A percentile compares a stretch with the other conserved stretches of the same genome.
These are phyloP conservation scores for Bipolaris victoriae DNA, from an alignment of 2,329 filamentous ascomycete genomes.

Conservation along the genomic window DNA sequence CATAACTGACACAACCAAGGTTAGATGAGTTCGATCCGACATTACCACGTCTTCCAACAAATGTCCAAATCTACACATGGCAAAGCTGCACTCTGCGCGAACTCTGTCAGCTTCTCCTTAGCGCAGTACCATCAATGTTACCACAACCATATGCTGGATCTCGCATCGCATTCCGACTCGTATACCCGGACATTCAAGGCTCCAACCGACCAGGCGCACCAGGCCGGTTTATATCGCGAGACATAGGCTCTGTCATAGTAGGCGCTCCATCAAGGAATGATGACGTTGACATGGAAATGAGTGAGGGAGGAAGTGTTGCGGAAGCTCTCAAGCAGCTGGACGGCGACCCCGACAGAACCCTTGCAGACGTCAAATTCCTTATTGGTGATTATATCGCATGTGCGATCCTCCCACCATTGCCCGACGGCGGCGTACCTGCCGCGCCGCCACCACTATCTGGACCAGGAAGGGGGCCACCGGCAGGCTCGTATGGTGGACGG, in stretches of 20 bases:
- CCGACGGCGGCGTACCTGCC: slow-evolving; percentile 75
- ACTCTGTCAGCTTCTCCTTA: slow-evolving; percentile 76
- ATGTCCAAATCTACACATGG: slow-evolving; percentile 87
- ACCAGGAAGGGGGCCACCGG: slow-evolving; percentile 36
- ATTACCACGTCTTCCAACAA: slow-evolving; percentile 64
- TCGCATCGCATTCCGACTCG: slow-evolving; percentile 82
- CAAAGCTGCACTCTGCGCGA: slow-evolving; percentile 79
- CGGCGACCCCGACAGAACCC: slow-evolving; percentile 72
- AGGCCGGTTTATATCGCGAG: slow-evolving; percentile 75
- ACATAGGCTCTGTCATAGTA: slow-evolving; percentile 82
- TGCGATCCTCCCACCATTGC: slow-evolving; percentile 75
- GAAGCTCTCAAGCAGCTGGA: slow-evolving; percentile 54
- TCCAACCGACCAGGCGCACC: slow-evolving; percentile 52
- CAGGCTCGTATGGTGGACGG: slow-evolving; percentile 33
- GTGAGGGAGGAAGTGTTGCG: slow-evolving; percentile 24
- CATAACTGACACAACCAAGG: slow-evolving; percentile 50
- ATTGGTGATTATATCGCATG: slow-evolving; percentile 89
- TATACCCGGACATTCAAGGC: slow-evolving; percentile 75
- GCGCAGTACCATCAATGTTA: slow-evolving; percentile 70
- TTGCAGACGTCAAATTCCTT: slow-evolving; percentile 79
- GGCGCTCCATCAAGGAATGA: slow-evolving; percentile 51
- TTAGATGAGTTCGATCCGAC: slow-evolving; percentile 69
- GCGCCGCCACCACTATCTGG: slow-evolving; percentile 55
- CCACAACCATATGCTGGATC: slow-evolving; percentile 79
- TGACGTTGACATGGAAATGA: slow-evolving; percentile 23